Base-by-base conservation (phyloP, 2,329 filamentous ascomycete genomes). In the Aspergillus proliferans region DNA sequence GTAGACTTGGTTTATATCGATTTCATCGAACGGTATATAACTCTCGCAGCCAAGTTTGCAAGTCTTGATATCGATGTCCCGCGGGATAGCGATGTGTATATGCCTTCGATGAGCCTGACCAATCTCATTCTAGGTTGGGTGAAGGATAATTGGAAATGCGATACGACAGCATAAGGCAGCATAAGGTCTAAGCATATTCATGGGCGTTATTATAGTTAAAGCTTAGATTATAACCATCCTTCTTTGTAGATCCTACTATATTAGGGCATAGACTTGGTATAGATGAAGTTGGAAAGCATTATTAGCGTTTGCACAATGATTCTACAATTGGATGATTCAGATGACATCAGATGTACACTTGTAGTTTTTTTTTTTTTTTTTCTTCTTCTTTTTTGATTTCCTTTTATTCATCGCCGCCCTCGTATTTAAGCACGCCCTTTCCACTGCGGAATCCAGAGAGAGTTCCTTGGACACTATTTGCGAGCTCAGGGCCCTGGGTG, bases 1-100 rank as follows among this genome's bases (percentile, higher is more conserved):
- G 89, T 98, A 1, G 92, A 97, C 66, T 67, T 98, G 6, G 83
- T 96, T 12, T 98, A 94, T 64, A 81, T 95, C 50, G 90, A 95
- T 65, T 98, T 96, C 66, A 84, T 97, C 33, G 80, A 93, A 69
- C 84, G 84, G 8, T 94, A 87, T 80, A 74, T 97, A 36, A 69
- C 95, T 15, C 71, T 86, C 9, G 90, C 89, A 2, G 73, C 95
- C 52, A 82, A 84, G 51, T 83, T 78, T 56, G 64, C 80, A 8
- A 78, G 78, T 2, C 66, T 78, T 45, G 73, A 73, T 50, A 73
- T 77, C 56, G 68, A 71, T 38, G 66, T 72, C 18, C 64, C 70
- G 30, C 56, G 59, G 22, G 78, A 84, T 49, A 78, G 79, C 28
- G 66, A 71, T 34, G 63, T 67, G 14, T 83, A 78, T 54, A 74